phyloP scores from a whole-genome alignment of 2,329 filamentous ascomycete species.

The Tolypocladium tundrense region DNA sequence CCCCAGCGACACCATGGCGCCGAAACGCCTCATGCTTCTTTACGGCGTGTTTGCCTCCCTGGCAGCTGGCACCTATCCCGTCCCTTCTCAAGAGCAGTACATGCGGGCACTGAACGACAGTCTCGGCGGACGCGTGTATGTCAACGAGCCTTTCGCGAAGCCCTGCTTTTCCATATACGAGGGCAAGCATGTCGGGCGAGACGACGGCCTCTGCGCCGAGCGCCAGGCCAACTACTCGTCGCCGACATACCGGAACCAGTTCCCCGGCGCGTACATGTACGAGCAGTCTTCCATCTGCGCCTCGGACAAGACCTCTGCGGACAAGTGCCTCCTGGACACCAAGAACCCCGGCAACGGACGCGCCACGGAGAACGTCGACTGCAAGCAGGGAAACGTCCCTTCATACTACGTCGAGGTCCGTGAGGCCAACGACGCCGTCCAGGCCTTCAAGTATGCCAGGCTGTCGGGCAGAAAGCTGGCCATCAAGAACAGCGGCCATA shows the following conservation, averaged over 20 bases:
- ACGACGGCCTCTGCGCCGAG: constrained; percentile 4
- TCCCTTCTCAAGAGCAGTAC: background rate
- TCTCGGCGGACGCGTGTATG: constrained; percentile 1
- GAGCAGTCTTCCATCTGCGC: constrained; percentile 7
- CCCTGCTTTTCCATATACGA: constrained; percentile 9
- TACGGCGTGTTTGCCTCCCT: background rate
- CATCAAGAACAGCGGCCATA: constrained; percentile 6
- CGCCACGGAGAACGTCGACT: constrained; percentile 1
- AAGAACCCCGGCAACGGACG: background rate
- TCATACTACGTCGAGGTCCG: constrained; percentile 5
- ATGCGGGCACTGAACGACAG: constrained; percentile 4
- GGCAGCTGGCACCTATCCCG: background rate
- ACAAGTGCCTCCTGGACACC: constrained; percentile 7
- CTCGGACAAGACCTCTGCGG: constrained; percentile 4
- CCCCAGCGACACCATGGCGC: background rate
- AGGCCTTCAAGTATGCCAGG: constrained; percentile 4
- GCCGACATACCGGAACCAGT: constrained; percentile 3
- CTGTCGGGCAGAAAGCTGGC: background rate
- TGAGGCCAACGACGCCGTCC: constrained; percentile 4
- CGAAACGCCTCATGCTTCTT: background rate
- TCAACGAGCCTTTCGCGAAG: constrained; percentile 6
- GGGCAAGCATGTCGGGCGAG: constrained; percentile 1
- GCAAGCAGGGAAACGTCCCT: constrained; percentile 7
- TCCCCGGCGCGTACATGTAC: constrained; percentile 10
- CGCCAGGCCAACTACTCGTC: constrained; percentile 5